Conservation (phyloP, 345 rosid species). For the Eucalyptus pumila region DNA sequence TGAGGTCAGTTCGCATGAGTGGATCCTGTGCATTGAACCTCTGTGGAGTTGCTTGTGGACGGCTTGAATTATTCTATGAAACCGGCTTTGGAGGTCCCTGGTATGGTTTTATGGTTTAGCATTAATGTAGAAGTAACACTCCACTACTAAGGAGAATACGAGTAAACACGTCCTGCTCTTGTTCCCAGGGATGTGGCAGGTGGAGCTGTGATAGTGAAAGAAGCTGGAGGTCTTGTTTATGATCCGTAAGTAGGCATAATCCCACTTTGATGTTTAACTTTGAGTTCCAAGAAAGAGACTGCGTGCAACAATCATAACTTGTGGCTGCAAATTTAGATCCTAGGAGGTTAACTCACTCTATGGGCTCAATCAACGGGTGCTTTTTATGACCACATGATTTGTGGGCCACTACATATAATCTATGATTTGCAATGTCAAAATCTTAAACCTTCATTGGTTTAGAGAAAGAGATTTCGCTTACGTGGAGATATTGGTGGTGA, state of each 20-base stretch:
- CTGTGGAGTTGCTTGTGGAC: conserved; percentile 87
- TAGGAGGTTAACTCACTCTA: not conserved
- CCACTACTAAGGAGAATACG: not conserved
- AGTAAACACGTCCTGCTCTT: not conserved
- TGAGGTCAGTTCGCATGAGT: conserved; percentile 81
- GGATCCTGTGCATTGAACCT: conserved; percentile 96
- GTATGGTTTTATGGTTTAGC: conserved; percentile 12
- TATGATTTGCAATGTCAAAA: not conserved
- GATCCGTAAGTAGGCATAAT: conserved; percentile 69
- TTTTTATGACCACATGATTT: not conserved
- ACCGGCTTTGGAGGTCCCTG: conserved; percentile 91
- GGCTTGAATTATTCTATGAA: conserved; percentile 76
- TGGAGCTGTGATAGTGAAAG: conserved; percentile 72
- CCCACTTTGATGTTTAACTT: not conserved
- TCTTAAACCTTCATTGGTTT: not conserved
- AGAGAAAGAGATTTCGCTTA: not conserved
- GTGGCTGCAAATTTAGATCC: not conserved
- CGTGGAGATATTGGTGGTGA: not conserved
- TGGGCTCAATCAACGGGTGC: not conserved
- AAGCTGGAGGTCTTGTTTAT: conserved; percentile 88
- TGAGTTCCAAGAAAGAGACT: not conserved
- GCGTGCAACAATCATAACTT: not conserved
- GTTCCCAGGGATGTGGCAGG: conserved; percentile 85
- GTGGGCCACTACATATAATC: not conserved
- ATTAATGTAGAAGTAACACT: not conserved